These are phyloP conservation scores for Colletotrichum falcatum DNA, from an alignment of 2,329 filamentous ascomycete genomes.

Conservation along the genomic window DNA sequence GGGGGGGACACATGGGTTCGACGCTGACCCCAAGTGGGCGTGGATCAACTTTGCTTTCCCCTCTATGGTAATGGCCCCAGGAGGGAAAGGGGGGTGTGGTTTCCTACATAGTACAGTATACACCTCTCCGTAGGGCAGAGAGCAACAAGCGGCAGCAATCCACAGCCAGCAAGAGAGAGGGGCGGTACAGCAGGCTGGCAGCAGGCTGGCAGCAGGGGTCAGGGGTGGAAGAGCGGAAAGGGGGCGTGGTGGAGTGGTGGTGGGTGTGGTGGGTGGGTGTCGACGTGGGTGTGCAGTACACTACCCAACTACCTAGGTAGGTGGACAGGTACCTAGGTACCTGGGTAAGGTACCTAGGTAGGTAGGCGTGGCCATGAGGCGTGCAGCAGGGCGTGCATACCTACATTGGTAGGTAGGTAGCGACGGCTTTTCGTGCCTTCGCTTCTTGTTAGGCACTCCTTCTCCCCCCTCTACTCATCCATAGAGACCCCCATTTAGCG, in stretches of 20 bases:
- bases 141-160: constrained; percentile 31
- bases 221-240: constrained; percentile 13
- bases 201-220: constrained; percentile 25
- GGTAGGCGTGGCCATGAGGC: not conserved
- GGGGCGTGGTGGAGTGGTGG: constrained; percentile 11
- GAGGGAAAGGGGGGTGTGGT: constrained; percentile 10
- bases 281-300: constrained; percentile 17
- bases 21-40: constrained; percentile 32
- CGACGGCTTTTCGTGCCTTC: constrained; percentile 19
- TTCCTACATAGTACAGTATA: constrained; percentile 25
- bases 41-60: constrained; percentile 27
- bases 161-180: not conserved
- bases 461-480: not conserved
- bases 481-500: constrained; percentile 30
- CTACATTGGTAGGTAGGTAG: not conserved
- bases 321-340: not conserved
- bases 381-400: constrained; percentile 10
- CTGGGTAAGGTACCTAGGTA: not conserved
- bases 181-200: constrained; percentile 32
- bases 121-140: constrained; percentile 35
- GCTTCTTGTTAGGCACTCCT: constrained; percentile 15
- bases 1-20: constrained; percentile 25
- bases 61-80: constrained; percentile 15
- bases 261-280: constrained; percentile 7
- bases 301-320: not conserved